A percentile compares a stretch with the other conserved stretches of the same genome.
These are phyloP conservation scores for Chimonanthus praecox DNA, from an alignment of 164 flowering plant species.

Conservation along the genomic window DNA sequence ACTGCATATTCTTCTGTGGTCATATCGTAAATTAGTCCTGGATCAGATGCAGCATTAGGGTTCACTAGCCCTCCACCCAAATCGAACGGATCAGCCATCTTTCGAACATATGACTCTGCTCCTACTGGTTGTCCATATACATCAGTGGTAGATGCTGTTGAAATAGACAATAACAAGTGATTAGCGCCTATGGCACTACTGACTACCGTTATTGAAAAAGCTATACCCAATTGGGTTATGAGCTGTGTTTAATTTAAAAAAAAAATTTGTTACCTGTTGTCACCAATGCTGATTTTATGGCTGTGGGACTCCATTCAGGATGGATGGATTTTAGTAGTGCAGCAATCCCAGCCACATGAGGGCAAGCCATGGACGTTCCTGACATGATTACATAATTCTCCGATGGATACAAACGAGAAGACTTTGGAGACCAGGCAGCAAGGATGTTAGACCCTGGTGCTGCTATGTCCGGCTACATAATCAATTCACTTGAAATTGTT, in stretches of 20 bases:
- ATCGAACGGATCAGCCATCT: conserved; percentile 37
- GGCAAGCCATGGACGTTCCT: conserved; percentile 51
- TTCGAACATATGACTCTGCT: conserved; percentile 25
- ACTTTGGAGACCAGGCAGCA: conserved; percentile 30
- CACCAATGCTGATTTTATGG: conserved; percentile 40
- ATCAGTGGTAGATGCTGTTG: conserved; percentile 14
- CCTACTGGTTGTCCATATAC: conserved; percentile 10
- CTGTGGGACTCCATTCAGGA: conserved; percentile 47
- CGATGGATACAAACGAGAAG: not conserved
- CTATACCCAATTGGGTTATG: too few relatives aligned
- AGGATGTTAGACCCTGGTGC: conserved; percentile 46
- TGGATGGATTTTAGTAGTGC: conserved; percentile 39
- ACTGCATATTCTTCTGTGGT: conserved; percentile 21
- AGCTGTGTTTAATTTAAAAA: not conserved
- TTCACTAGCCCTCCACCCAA: conserved; percentile 34
- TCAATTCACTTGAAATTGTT: not conserved
- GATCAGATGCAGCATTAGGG: conserved; percentile 34
- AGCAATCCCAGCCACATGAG: conserved; percentile 41
- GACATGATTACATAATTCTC: conserved; percentile 22
- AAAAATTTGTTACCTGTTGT: conserved; percentile 34
- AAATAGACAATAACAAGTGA: not conserved
- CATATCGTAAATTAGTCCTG: conserved; percentile 38
- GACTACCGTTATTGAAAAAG: too few relatives aligned
- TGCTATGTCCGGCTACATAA: conserved; percentile 39
- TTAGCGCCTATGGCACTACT: not conserved